These are phyloP conservation scores for Cordyceps cicadae DNA, from an alignment of 2,329 filamentous ascomycete genomes.

Conservation along the genomic window DNA sequence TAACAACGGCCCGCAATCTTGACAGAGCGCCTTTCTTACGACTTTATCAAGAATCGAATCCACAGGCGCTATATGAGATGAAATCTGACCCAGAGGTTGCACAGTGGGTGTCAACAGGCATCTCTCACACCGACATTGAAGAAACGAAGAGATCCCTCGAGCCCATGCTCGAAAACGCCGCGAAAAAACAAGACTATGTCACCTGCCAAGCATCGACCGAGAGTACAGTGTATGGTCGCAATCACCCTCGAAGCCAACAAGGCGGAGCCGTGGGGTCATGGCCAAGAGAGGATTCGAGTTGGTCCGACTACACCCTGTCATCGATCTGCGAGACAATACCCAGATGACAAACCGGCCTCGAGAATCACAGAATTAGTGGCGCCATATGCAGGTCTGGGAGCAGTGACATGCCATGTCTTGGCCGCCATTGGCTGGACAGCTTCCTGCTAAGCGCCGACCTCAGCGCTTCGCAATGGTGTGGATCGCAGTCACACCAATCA, in stretches of 20 bases:
- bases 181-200: constrained; percentile 42
- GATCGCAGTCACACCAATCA: constrained; percentile 8
- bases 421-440: neutral
- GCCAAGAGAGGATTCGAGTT: constrained; percentile 42
- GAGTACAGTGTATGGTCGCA: constrained; percentile 33
- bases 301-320: constrained; percentile 26
- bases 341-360: neutral
- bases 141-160: constrained; percentile 29
- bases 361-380: neutral
- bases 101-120: constrained; percentile 36
- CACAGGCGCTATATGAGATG: constrained; percentile 37
- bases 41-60: constrained; percentile 37
- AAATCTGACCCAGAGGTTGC: constrained; percentile 49
- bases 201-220: constrained; percentile 32
- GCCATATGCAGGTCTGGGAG: neutral
- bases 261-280: constrained; percentile 41
- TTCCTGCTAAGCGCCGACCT: constrained; percentile 5
- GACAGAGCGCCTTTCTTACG: constrained; percentile 44
- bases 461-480: constrained; percentile 12
- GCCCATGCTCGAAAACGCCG: constrained; percentile 35
- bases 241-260: constrained; percentile 29
- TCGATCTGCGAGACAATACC: constrained; percentile 10
- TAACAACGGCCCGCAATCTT: constrained; percentile 24
- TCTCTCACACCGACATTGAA: constrained; percentile 28
- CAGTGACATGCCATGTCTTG: neutral